Evolutionary conservation across 2,329 filamentous ascomycete genomes (phyloP), one percentile per base, ranked within the genome.

Genomic region (Colletotrichum caudatum): DNA sequence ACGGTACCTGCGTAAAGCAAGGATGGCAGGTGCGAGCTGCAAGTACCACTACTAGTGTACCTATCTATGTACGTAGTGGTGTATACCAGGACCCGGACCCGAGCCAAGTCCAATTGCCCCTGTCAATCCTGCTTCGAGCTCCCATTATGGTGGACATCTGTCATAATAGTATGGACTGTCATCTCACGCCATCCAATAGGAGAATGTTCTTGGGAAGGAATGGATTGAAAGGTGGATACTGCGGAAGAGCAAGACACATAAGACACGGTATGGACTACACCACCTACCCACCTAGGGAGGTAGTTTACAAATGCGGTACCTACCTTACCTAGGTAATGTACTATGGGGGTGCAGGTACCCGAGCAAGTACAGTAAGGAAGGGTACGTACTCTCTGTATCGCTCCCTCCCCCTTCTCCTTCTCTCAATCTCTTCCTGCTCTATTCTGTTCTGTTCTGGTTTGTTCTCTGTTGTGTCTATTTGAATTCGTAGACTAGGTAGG

Each of bases 1-100:
- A 69, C 59, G 69, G 69, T 71, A 71, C 65, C 69, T 71, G 65
- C 46, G 59, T 59, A 33, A 69, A 69, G 54, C 41, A 39, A 54
- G 23, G n/a, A 50, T 35, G 14, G 59, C 64, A 71, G 50, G 69
- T 54, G 64, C 37, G 59, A 56, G 58, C 64, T 29, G 39, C 46
- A 69, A 71, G 51, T 71, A 71, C 69, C 64, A 59, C n/a, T n/a
- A n/a, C n/a, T n/a, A n/a, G n/a, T n/a, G n/a, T n/a, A n/a, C n/a
- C n/a, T n/a, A n/a, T n/a, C n/a, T n/a, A 29, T 29, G 29, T 29
- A 29, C 29, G 29, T 29, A 29, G 29, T n/a, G n/a, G n/a, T n/a
- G n/a, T 29, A 29, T 29, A 29, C 29, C 29, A 29, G 29, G 29
- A 29, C 29, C 29, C 29, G 59, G 64, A 26, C 44, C 53, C 56